Base-by-base conservation (phyloP, 139 green algal species). In the Ettlia oleoabundans region DNA sequence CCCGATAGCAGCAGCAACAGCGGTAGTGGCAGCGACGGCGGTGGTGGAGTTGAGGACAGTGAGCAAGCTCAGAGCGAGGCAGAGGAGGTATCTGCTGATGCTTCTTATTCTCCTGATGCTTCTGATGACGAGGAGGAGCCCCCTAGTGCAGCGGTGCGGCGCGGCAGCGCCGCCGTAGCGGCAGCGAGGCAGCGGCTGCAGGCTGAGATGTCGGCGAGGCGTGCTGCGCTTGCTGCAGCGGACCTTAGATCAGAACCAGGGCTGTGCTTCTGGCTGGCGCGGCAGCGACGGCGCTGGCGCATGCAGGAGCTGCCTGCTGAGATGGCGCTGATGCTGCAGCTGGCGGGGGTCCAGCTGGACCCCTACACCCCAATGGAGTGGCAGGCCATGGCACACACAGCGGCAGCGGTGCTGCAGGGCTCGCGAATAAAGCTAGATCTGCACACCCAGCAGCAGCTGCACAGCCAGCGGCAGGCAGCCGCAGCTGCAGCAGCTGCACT, bases 281-380 rank as follows among this genome's bases (percentile, higher is more conserved):
- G 80, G 58, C 89, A 92, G 82, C 83, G 79, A 28, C 84, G 87
- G 75, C 84, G 82, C 41, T 92, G 89, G 89, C 82, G 86, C 28
- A 61, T n/a, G 38, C 52, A 73, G 32, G 13, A 64, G 18, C 78
- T 92, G 63, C 43, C 61, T 1, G 53, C 42, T 2, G 89, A 91
- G 82, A 79, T 78, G 62, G 72, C 42, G 53, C 61, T 83, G 28
- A 84, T 92, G 85, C 82, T 92, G 83, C 68, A 85, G 63, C 74
- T 91, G 67, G 76, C 87, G 19, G 89, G 87, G 1, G 58, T 89
- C 32, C 82, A 92, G 58, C 82, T 92, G 80, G 85, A 91, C 71
- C 35, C 30, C 22, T 86, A 89, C 52, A 41, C 52, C 0, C 38
- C 83, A 15, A 24, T 64, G 4, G 67, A 89, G 55, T 92, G 89